Percentiles rank a stretch among this genome's conserved stretches.
Evolutionary conservation across 768 basidiomycete genomes (phyloP).

Genomic region (Collybia sordida): DNA sequence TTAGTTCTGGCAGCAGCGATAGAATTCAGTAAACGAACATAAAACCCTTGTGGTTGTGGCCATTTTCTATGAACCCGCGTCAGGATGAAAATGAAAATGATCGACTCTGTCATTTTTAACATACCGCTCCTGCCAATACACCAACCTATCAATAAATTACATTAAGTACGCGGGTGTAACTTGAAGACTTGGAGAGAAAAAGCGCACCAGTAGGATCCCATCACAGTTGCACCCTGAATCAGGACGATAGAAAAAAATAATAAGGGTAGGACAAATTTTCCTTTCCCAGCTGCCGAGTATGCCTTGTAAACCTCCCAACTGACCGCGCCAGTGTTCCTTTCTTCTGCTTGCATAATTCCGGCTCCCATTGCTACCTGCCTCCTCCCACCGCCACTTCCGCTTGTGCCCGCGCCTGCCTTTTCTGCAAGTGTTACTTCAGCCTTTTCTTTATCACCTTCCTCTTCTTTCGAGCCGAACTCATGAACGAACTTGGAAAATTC

Average conservation of each 20-base stretch:
- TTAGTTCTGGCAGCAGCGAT: not conserved
- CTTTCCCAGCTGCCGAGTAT: slow-evolving; percentile 73
- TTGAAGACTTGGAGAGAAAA: not conserved
- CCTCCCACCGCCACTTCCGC: slow-evolving; percentile 33
- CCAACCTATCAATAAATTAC: slow-evolving; percentile 48
- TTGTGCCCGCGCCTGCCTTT: slow-evolving; percentile 17
- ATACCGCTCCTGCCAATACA: slow-evolving; percentile 80
- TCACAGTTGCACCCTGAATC: slow-evolving; percentile 67
- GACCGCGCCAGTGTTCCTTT: slow-evolving; percentile 77
- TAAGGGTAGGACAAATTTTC: slow-evolving; percentile 61
- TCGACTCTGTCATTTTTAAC: slow-evolving; percentile 13
- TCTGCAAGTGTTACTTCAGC: slow-evolving; percentile 37
- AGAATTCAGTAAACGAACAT: slow-evolving; percentile 44
- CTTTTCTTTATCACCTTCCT: slow-evolving; percentile 47
- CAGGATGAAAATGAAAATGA: slow-evolving; percentile 8
- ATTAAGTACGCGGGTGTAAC: not conserved
- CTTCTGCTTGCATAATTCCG: slow-evolving; percentile 80
- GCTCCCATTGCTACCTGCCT: slow-evolving; percentile 42
- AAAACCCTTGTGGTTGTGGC: slow-evolving; percentile 62
- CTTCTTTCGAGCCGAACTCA: slow-evolving; percentile 76
- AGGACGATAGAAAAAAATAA: slow-evolving; percentile 60
- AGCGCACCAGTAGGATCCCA: slow-evolving; percentile 73
- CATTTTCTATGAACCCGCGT: slow-evolving; percentile 36
- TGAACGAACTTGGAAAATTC: slow-evolving; percentile 72
- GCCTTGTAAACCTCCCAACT: slow-evolving; percentile 49